Percentiles rank a stretch among this genome's conserved stretches.
phyloP scores from a whole-genome alignment of 139 green algal species.

The Microglena sp. region DNA sequence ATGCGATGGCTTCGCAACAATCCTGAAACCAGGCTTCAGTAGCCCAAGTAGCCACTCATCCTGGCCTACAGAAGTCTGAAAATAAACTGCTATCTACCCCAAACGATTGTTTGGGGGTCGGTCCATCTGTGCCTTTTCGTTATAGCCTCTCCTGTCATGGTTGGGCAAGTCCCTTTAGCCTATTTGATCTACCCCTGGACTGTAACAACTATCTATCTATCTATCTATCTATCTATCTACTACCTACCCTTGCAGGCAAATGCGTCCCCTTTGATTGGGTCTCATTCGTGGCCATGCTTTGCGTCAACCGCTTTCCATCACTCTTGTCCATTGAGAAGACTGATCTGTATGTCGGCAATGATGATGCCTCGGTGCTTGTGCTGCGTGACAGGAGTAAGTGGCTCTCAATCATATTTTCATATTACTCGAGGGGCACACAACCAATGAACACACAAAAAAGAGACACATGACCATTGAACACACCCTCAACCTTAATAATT shows the following conservation, averaged over 20 bases:
- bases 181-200: too few species aligned
- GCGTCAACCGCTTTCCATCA: conserved; percentile 5
- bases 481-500: background rate
- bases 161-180: too few species aligned
- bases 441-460: background rate
- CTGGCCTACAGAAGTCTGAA: too few species aligned
- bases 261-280: conserved; percentile 40
- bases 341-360: conserved; percentile 20
- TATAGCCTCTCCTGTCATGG: too few species aligned
- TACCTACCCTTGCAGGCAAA: conserved; percentile 17
- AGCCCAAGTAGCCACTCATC: too few species aligned
- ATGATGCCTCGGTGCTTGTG: conserved; percentile 22
- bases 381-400: conserved; percentile 11
- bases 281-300: conserved; percentile 26
- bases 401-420: background rate
- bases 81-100: too few species aligned
- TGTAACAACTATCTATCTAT: too few species aligned
- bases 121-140: too few species aligned
- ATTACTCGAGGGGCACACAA: background rate
- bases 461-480: background rate
- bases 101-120: too few species aligned
- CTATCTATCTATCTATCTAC: background rate
- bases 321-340: conserved; percentile 8
- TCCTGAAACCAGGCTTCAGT: too few species aligned
- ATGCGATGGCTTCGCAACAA: too few species aligned